Evolutionary conservation across 148 eudicot species (phyloP).

Genomic region (Cornus kousa): DNA sequence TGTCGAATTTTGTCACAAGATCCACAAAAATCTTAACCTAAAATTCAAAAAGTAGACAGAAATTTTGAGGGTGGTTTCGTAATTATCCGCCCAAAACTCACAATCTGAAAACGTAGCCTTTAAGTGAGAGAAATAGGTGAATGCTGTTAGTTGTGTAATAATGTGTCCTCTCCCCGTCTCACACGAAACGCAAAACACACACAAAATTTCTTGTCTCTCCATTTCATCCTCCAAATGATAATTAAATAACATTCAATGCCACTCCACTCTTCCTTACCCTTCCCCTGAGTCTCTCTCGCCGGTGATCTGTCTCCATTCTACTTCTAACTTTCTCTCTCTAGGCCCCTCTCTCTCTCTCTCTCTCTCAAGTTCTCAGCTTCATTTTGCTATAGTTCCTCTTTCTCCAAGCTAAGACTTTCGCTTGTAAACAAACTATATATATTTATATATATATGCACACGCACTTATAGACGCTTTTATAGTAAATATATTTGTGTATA

Average conservation of each 20-base stretch:
- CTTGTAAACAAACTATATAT: background rate
- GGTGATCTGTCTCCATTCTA: background rate
- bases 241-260: slow-evolving; percentile 3
- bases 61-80: background rate
- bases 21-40: background rate
- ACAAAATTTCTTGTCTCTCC: background rate
- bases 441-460: background rate
- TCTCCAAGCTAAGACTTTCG: slow-evolving; percentile 4
- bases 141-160: slow-evolving; percentile 1
- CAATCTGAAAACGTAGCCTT: slow-evolving; percentile 9
- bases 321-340: background rate
- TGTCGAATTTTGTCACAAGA: too few species aligned
- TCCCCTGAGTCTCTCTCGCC: slow-evolving; percentile 5
- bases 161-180: background rate
- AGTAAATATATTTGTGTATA: background rate
- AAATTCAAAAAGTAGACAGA: background rate
- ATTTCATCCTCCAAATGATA: slow-evolving; percentile 3
- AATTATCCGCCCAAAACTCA: background rate
- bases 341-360: background rate
- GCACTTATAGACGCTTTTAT: background rate
- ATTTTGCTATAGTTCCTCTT: background rate
- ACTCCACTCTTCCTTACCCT: background rate
- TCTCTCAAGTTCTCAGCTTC: background rate
- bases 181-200: background rate
- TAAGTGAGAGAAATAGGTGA: slow-evolving; percentile 11